These are phyloP conservation scores for Globisporangium solare DNA, from an alignment of 352 stramenopile species.

Conservation along the genomic window DNA sequence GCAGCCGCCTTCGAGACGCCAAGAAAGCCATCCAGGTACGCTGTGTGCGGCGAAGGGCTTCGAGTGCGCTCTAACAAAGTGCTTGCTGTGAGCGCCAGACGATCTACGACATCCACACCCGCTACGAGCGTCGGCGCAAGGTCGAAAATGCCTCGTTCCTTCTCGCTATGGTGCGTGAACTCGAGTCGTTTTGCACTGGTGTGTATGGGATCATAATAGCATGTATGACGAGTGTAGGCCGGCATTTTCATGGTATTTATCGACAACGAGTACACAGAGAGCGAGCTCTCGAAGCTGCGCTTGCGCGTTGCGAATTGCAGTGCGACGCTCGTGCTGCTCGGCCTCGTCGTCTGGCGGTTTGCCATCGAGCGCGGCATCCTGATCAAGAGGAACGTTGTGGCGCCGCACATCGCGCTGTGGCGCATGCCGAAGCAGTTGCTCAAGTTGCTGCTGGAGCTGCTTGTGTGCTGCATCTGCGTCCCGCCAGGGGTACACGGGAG, in stretches of 20 bases:
- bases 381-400: conserved; percentile 55
- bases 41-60: background rate
- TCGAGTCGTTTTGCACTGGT: background rate
- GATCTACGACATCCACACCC: conserved; percentile 55
- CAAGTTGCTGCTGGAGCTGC: conserved; percentile 38
- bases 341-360: conserved; percentile 52
- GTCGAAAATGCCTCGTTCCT: conserved; percentile 55
- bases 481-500: conserved; percentile 42
- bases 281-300: conserved; percentile 24
- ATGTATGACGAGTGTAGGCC: conserved; percentile 15
- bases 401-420: conserved; percentile 43
- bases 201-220: background rate
- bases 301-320: conserved; percentile 38
- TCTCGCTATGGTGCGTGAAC: conserved; percentile 41
- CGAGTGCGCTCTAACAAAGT: too few relatives aligned
- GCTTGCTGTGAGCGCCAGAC: conserved; percentile 20
- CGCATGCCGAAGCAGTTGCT: conserved; percentile 44
- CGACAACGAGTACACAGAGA: conserved; percentile 54
- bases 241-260: conserved; percentile 62
- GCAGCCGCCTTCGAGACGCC: conserved; percentile 37
- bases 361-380: conserved; percentile 49
- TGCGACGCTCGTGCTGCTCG: conserved; percentile 45
- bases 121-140: conserved; percentile 53
- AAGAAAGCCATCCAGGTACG: conserved; percentile 50
- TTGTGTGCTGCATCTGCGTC: conserved; percentile 44